A percentile compares a stretch with the other conserved stretches of the same genome.
phyloP scores from a whole-genome alignment of 2,329 filamentous ascomycete species.

The Gnomoniopsis sp. region DNA sequence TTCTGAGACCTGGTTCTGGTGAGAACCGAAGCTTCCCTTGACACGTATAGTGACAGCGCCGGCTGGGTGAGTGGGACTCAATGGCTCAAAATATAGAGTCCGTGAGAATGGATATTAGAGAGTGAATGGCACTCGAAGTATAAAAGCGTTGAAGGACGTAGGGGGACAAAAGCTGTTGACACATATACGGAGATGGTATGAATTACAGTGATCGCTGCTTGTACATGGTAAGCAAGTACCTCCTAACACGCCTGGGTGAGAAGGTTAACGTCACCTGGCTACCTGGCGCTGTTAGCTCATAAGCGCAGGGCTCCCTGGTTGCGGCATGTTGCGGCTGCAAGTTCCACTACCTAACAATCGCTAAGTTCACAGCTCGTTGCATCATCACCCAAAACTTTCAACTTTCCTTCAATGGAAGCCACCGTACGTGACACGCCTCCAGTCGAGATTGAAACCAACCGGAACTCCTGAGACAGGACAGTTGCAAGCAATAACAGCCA shows the following conservation, averaged over 20 bases:
- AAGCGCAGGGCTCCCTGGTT: not conserved
- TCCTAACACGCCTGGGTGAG: not conserved
- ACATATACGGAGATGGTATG: not conserved
- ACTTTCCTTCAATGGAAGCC: not conserved
- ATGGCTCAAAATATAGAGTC: not conserved
- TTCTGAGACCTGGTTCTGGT: constrained; percentile 8
- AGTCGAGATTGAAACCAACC: not conserved
- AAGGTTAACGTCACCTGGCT: not conserved
- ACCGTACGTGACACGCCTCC: not conserved
- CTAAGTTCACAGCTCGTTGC: not conserved
- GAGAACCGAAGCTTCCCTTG: not conserved
- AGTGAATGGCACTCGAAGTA: not conserved
- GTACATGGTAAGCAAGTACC: not conserved
- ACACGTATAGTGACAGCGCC: not conserved
- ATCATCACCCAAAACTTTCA: constrained; percentile 4
- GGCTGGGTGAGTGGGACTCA: not conserved
- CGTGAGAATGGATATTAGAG: not conserved
- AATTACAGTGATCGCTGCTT: not conserved
- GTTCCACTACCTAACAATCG: not conserved
- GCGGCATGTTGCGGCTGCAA: not conserved
- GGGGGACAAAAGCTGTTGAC: not conserved
- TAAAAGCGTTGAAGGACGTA: not conserved
- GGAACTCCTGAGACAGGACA: not conserved
- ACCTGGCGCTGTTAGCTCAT: too few relatives aligned
- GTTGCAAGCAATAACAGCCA: not conserved